Evolutionary conservation across 108 stramenopile genomes (phyloP).

Genomic region (Fistulifera solaris): DNA sequence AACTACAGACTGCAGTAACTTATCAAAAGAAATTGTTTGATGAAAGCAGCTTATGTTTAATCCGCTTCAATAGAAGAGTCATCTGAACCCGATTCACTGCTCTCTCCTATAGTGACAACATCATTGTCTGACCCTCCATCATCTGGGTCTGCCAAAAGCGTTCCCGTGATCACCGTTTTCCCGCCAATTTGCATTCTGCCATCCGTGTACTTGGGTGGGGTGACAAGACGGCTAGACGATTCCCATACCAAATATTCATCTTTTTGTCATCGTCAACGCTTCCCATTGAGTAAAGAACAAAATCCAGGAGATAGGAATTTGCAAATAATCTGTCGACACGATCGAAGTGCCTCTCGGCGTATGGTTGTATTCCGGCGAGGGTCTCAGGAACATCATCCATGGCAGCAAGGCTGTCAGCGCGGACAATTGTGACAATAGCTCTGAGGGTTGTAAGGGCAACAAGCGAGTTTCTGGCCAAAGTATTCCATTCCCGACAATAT

Average conservation of each 20-base stretch:
- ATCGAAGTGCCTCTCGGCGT: constrained; percentile 84
- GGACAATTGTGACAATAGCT: constrained; percentile 60
- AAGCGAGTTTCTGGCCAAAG: constrained; percentile 68
- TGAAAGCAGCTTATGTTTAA: too few species aligned
- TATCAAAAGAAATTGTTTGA: too few species aligned
- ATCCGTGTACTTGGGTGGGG: constrained; percentile 62
- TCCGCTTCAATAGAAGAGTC: neutral
- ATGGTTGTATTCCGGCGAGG: constrained; percentile 67
- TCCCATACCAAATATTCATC: constrained; percentile 54
- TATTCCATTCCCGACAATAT: constrained; percentile 89
- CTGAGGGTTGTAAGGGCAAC: constrained; percentile 64
- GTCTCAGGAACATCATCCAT: constrained; percentile 63
- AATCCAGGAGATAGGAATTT: constrained; percentile 70
- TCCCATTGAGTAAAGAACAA: constrained; percentile 60
- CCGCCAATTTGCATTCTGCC: constrained; percentile 77
- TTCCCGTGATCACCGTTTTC: constrained; percentile 33
- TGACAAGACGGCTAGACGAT: constrained; percentile 44
- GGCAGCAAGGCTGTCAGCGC: constrained; percentile 47
- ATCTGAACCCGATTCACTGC: constrained; percentile 32
- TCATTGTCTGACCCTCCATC: constrained; percentile 31
- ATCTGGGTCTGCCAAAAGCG: constrained; percentile 2
- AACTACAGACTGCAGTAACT: too few species aligned
- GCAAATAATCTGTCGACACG: constrained; percentile 65
- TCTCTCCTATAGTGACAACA: constrained; percentile 71
- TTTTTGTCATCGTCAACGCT: constrained; percentile 26